Percentiles rank a stretch among this genome's conserved stretches.
phyloP scores from a whole-genome alignment of 2,329 filamentous ascomycete genomes.

The Trichoderma citrinoviride region DNA sequence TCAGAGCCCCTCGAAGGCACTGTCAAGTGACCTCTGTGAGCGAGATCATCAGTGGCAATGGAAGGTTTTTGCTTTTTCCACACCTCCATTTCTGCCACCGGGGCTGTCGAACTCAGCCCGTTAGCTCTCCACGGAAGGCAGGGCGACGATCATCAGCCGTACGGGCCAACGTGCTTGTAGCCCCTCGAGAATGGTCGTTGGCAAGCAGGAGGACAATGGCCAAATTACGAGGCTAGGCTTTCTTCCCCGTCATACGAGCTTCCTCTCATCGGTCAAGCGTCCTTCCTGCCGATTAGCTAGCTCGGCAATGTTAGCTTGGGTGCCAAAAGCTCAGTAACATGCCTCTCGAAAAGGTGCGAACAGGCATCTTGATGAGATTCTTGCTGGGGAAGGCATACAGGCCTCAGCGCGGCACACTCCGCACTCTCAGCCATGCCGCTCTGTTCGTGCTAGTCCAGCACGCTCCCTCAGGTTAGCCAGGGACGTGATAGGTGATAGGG shows the following conservation, averaged over 20 bases:
- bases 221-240: not conserved
- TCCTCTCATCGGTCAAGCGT: slow-evolving; percentile 3
- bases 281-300: not conserved
- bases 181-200: not conserved
- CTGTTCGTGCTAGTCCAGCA: slow-evolving; percentile 8
- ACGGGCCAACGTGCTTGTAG: not conserved
- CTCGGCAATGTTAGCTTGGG: not conserved
- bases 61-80: not conserved
- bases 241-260: not conserved
- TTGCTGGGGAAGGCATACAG: not conserved
- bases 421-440: not conserved
- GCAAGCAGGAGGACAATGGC: not conserved
- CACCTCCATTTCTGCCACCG: not conserved
- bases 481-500: slow-evolving; percentile 19
- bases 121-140: slow-evolving; percentile 7
- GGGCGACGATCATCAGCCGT: slow-evolving; percentile 5
- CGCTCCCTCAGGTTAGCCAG: slow-evolving; percentile 12
- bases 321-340: not conserved
- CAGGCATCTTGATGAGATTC: not conserved
- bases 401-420: not conserved
- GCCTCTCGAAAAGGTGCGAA: not conserved
- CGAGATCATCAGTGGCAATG: not conserved
- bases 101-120: not conserved
- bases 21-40: not conserved
- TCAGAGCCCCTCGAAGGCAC: not conserved